Base-by-base conservation (phyloP, 495 filamentous ascomycete genomes). In the Lindgomyces ingoldianus region DNA sequence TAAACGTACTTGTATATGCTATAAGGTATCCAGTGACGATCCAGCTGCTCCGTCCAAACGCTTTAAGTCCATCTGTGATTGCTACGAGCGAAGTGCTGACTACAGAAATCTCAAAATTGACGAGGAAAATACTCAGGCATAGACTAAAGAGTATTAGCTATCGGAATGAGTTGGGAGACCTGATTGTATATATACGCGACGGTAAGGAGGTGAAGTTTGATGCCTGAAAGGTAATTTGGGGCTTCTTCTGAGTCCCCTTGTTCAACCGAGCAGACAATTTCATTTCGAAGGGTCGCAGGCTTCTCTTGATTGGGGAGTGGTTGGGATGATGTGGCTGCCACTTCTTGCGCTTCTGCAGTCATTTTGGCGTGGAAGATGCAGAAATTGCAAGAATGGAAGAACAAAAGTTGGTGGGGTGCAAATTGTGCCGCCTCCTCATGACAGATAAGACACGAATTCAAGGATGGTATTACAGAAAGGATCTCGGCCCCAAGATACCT, bases 41-140 rank as follows among this genome's bases (percentile, higher is more conserved):
- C 85, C 83, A 87, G 16, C 80, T 79, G 4, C 75, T 77, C 54
- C 84, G 77, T 16, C 80, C 72, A 55, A 83, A 84, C 27, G 82
- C 76, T 4, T 80, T 62, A 18, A 87, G 70, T 21, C 80, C 80
- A 47, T 80, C 74, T 2, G 81, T 84, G 54, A 88, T 86, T 10
- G 79, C 79, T 16, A 86, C 79, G 4, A 89, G 77, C 3, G 86
- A 80, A 0, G 86, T 87, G 46, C 83, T 83, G 14, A 88, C 82
- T 49, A 87, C 85, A 0, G 85, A 84, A 16, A 81, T 80, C 57
- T 88, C 85, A 16, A 88, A 68, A 51, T 80, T 83, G n/a, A 83
- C 83, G 25, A 88, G 81, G 41, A 87, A 81, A 42, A 88, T 79
- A 22, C 80, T 80, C 18, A 83, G 65, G 33, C 14, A 41, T 81